Evolutionary conservation across 2,329 filamentous ascomycete genomes (phyloP).

Genomic region (Apiospora rasikravindrae): DNA sequence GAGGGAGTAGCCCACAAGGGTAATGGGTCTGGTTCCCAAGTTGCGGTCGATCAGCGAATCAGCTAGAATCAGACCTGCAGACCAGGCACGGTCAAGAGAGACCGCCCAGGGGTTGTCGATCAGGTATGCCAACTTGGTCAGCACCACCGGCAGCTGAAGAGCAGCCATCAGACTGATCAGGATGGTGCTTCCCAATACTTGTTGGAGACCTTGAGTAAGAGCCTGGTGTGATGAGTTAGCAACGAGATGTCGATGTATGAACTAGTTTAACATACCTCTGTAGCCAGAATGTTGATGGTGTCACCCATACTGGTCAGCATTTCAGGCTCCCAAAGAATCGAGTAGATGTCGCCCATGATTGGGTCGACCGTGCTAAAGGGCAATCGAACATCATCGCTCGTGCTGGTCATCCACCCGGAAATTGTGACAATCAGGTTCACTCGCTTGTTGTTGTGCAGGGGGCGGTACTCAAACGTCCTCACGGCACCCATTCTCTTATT

Average conservation of each 20-base stretch:
- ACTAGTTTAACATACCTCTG: conserved; percentile 70
- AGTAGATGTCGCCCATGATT: conserved; percentile 98
- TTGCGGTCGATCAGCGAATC: conserved; percentile 93
- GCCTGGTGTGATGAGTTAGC: conserved; percentile 61
- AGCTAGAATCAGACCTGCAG: conserved; percentile 88
- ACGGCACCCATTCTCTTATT: conserved; percentile 87
- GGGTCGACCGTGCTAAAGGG: conserved; percentile 97
- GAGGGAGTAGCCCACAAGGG: conserved; percentile 91
- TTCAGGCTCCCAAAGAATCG: conserved; percentile 95
- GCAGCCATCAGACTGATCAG: conserved; percentile 90
- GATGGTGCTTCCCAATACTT: conserved; percentile 90
- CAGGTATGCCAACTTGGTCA: conserved; percentile 92
- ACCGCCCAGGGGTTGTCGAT: conserved; percentile 99
- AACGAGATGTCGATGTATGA: conserved; percentile 2
- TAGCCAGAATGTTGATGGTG: conserved; percentile 97
- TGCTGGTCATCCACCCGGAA: conserved; percentile 98
- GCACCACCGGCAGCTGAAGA: conserved; percentile 85
- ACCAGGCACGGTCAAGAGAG: conserved; percentile 87
- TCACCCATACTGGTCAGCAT: conserved; percentile 98
- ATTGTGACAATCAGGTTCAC: conserved; percentile 95
- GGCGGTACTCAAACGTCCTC: conserved; percentile 95
- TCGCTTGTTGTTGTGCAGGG: conserved; percentile 96
- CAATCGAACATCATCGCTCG: conserved; percentile 92
- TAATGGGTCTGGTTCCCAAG: conserved; percentile 87
- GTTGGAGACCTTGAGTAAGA: conserved; percentile 93